phyloP scores from a whole-genome alignment of 2,329 filamentous ascomycete genomes.

The Claviceps monticola region DNA sequence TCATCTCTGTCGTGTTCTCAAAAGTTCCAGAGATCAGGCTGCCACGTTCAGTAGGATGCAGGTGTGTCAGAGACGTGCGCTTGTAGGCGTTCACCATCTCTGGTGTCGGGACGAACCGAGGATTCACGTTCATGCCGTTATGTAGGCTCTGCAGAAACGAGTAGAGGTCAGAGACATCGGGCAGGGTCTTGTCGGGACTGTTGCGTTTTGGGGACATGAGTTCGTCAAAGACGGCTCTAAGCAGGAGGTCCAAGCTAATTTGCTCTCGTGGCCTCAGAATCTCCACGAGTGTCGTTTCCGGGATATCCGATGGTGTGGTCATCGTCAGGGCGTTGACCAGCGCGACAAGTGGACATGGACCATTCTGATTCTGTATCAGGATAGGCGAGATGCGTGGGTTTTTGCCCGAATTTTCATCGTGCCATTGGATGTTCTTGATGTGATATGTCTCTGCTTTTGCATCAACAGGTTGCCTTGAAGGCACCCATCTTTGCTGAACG shows the following conservation, averaged over 20 bases:
- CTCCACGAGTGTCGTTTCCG: conserved; percentile 59
- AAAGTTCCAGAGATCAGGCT: conserved; percentile 56
- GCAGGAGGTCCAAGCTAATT: conserved; percentile 69
- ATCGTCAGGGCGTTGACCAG: conserved; percentile 85
- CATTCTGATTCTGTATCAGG: conserved; percentile 84
- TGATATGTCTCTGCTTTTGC: conserved; percentile 66
- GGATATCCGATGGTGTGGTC: conserved; percentile 53
- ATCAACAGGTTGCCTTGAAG: conserved; percentile 28
- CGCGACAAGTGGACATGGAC: conserved; percentile 83
- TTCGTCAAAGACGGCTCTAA: conserved; percentile 87
- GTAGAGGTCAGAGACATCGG: conserved; percentile 81
- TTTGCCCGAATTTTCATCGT: conserved; percentile 46
- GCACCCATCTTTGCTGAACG: conserved; percentile 19
- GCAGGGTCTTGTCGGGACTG: conserved; percentile 49
- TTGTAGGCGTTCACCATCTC: conserved; percentile 33
- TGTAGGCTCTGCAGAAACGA: conserved; percentile 77
- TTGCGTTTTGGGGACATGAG: conserved; percentile 65
- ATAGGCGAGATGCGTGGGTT: conserved; percentile 69
- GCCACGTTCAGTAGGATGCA: conserved; percentile 35
- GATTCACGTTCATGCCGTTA: conserved; percentile 97
- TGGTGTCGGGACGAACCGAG: conserved; percentile 57
- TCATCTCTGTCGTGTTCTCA: conserved; percentile 76
- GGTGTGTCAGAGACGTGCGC: conserved; percentile 37
- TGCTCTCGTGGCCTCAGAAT: conserved; percentile 70
- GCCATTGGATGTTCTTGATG: conserved; percentile 84